A percentile compares a stretch with the other conserved stretches of the same genome.
Conservation (phyloP, 495 filamentous ascomycete species). For the Podospora tetraspora region DNA sequence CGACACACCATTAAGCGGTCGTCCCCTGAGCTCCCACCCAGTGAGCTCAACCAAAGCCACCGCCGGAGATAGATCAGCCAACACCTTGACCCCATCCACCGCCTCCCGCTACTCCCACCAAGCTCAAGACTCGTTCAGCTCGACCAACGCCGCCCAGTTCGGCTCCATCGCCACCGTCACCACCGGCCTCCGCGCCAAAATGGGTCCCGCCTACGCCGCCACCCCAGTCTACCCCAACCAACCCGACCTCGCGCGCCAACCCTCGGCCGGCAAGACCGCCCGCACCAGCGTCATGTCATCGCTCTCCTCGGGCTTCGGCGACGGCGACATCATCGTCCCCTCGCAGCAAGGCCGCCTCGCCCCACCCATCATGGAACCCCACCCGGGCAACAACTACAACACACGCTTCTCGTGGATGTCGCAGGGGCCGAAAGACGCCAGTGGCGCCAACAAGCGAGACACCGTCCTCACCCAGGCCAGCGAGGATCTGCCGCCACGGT, state of each 20-base stretch:
- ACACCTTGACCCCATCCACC: conserved; percentile 4
- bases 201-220: conserved; percentile 25
- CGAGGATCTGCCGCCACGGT: conserved; percentile 48
- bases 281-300: conserved; percentile 44
- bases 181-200: conserved; percentile 21
- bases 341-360: conserved; percentile 10
- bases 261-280: conserved; percentile 29
- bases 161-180: conserved; percentile 20
- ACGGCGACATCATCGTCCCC: conserved; percentile 43
- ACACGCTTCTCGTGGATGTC: conserved; percentile 40
- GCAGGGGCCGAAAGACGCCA: conserved; percentile 5
- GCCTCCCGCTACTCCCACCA: conserved; percentile 11
- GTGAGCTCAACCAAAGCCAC: neutral
- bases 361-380: conserved; percentile 14
- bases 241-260: conserved; percentile 33
- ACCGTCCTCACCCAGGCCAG: conserved; percentile 45
- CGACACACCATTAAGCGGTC: neutral
- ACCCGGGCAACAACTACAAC: conserved; percentile 12
- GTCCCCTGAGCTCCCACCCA: conserved; percentile 3
- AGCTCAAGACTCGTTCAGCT: conserved; percentile 27
- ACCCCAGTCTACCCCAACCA: conserved; percentile 34
- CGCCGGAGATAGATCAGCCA: neutral
- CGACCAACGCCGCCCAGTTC: conserved; percentile 30
- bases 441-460: conserved; percentile 26
- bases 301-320: conserved; percentile 51